Evolutionary conservation across 306 rosid genomes (phyloP), one percentile per base, ranked within the genome.

Genomic region (Purshia tridentata): DNA sequence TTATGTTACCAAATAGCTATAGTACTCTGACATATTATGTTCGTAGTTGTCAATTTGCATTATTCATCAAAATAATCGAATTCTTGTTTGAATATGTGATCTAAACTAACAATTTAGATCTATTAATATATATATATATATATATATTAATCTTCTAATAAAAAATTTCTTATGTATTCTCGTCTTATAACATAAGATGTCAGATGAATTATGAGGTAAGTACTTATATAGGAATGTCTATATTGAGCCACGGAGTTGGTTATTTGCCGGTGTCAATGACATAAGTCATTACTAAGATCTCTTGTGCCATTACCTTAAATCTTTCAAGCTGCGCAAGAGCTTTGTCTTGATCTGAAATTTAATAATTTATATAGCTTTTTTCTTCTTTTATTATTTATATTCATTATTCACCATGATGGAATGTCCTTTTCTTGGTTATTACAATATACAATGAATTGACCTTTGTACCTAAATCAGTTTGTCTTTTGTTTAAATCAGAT

Each of bases 311-410:
- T 22, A 16, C 65, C 58, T 15, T 14, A 72, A 15, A 57, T 49
- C 65, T 51, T 37, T 13, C 15, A 61, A 61, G 14, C 67, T 61
- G 67, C 23, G 11, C 9, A 44, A 35, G 42, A 18, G 42, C 22
- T 70, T 77, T 72, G 78, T 76, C 84, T 76, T 56, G 51, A 72
- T 61, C 78, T 42, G 40, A 76, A 22, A 51, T 67, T 35, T 53
- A 58, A 49, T 55, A 64, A 20, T 56, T 12, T 40, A 47, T 19
- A 22, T 35, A 67, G 20, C 29, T 51, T 56, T 22, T 42, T 1
- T 15, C 23, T 50, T 70, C 42, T 16, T 22, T 35, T 47, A 35
- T 72, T 44, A 35, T 72, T 44, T 56, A 40, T 47, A 65, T 49
- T 59, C 68, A 60, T 37, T 47, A 65, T 49, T 59, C 68, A 60